Evolutionary conservation across 1,139 yeast species (phyloP).

Genomic region (Suhomyces choctaworum): DNA sequence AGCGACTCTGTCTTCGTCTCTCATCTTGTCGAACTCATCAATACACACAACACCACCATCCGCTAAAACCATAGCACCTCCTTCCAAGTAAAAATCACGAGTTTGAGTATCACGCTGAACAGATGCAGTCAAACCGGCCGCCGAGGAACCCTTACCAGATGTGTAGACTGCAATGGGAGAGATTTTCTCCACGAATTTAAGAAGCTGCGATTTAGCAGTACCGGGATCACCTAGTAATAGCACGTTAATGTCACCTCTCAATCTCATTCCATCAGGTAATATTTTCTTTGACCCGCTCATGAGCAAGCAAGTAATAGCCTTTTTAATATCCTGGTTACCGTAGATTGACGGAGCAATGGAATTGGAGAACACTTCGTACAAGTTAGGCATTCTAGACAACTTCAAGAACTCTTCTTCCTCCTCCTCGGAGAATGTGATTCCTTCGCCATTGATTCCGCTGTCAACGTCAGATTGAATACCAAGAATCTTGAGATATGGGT

Average conservation of each 20-base stretch:
- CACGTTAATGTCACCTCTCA: constrained; percentile 96
- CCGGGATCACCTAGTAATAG: constrained; percentile 96
- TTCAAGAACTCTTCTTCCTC: constrained; percentile 90
- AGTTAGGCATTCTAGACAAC: constrained; percentile 77
- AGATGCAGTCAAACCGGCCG: constrained; percentile 98
- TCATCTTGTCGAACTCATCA: constrained; percentile 98
- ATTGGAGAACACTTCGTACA: constrained; percentile 79
- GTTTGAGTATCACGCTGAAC: constrained; percentile 90
- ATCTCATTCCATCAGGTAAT: constrained; percentile 93
- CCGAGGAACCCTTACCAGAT: constrained; percentile 98
- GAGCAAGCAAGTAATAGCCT: constrained; percentile 85
- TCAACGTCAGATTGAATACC: constrained; percentile 87
- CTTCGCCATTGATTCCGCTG: constrained; percentile 60
- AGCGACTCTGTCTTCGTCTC: constrained; percentile 98
- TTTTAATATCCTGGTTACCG: constrained; percentile 90
- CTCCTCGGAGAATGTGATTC: constrained; percentile 78
- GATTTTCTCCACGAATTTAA: constrained; percentile 92
- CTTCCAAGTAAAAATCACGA: constrained; percentile 92
- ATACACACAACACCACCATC: constrained; percentile 99
- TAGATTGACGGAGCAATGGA: constrained; percentile 97
- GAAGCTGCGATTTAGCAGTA: constrained; percentile 94
- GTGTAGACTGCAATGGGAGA: constrained; percentile 95
- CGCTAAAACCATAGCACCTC: constrained; percentile 99
- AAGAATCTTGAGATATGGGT: constrained; percentile 83
- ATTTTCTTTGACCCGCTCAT: constrained; percentile 94